Conservation (phyloP, 169 alveolate genomes). For the Plasmodium knowlesi region DNA sequence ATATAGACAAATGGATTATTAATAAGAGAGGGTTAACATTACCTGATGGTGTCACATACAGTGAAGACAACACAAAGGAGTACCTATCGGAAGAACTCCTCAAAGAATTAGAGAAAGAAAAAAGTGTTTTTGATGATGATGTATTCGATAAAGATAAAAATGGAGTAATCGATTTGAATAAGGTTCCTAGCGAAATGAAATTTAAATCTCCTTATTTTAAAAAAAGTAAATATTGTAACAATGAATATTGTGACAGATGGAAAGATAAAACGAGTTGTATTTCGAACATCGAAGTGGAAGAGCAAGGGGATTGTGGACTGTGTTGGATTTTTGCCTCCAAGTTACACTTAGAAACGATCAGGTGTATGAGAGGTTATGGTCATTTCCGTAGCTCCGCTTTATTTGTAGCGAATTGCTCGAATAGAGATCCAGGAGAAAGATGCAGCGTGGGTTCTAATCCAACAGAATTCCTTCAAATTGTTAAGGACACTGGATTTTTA, state of each 20-base stretch:
- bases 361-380: conserved; percentile 76
- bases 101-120: conserved; percentile 1
- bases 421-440: conserved; percentile 1
- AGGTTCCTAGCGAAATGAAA: neutral
- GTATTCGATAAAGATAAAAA: conserved; percentile 8
- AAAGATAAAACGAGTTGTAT: conserved; percentile 55
- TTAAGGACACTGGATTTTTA: conserved; percentile 7
- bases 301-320: conserved; percentile 68
- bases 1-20: conserved; percentile 42
- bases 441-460: conserved; percentile 37
- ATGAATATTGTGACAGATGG: conserved; percentile 51
- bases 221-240: conserved; percentile 30
- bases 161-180: conserved; percentile 5
- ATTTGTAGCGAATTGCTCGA: conserved; percentile 46
- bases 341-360: conserved; percentile 72
- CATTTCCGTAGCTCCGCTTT: conserved; percentile 59
- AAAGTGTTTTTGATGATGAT: neutral
- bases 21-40: conserved; percentile 35
- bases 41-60: neutral
- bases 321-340: conserved; percentile 71
- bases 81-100: neutral
- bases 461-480: conserved; percentile 46
- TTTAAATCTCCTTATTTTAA: conserved; percentile 31
- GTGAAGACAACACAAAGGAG: neutral
- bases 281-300: conserved; percentile 57